Base-by-base conservation (phyloP, 768 basidiomycete species). In the Exidia glandulosa region DNA sequence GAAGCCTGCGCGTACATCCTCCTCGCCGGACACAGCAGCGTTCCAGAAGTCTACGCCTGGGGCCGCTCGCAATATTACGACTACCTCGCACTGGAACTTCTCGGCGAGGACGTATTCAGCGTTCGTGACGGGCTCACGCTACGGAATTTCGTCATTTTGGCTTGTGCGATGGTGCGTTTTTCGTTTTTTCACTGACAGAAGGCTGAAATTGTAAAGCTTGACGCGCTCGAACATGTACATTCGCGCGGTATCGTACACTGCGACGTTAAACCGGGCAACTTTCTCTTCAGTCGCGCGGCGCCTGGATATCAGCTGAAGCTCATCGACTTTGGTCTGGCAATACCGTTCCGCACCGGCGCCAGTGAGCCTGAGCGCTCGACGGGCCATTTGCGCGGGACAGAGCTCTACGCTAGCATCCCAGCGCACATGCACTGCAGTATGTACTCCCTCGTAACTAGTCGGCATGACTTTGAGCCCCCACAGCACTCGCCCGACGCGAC, bases 321-420 rank as follows among this genome's bases (percentile, higher is more conserved):
- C 41, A 19, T 90, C 65, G 88, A 90, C 74, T 90, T 90, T 72
- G 88, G 88, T 14, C 85, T 90, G 52, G 87, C 88, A 0, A 88
- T 88, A 69, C 86, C 86, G 64, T 90, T 80, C 67, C 81, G 86
- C 30, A 87, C 86, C 0, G 78, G 79, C 25, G 75, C 74, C 47
- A 88, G 90, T 67, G 81, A 90, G 60, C 81, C 87, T 3, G 88
- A 86, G 74, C 80, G 78, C 63, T 86, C 86, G 61, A 84, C 86
- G 61, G 81, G 81, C n/a, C 79, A 81, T 59, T 87, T 90, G 59
- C 87, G 87, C 30, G 88, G 88, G 16, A 90, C 88, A 0, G 84
- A 83, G 12, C 74, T 88, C 3, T 90, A 88, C 65, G 87, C 87
- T 3, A 81, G 83, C 29, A 80, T 88, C 66, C 86, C 84, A 68